Conservation (phyloP, 108 stramenopile genomes). For the Mayamaea pseudoterrestris region DNA sequence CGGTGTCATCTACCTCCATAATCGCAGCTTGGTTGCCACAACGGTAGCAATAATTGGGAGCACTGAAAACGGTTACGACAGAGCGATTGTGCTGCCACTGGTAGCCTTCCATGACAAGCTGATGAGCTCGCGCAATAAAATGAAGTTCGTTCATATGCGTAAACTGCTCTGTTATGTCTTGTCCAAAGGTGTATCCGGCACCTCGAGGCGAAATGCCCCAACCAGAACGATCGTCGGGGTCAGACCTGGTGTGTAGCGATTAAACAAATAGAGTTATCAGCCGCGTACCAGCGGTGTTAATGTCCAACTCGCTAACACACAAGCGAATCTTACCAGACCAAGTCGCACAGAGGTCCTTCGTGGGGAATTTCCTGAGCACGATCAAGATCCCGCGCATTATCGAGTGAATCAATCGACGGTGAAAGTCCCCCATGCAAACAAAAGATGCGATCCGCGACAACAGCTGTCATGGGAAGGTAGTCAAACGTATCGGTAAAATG, state of each 20-base stretch:
- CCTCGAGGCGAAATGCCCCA: slow-evolving; percentile 96
- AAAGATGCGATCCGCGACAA: slow-evolving; percentile 93
- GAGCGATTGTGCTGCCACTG: slow-evolving; percentile 94
- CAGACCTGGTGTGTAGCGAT: too few relatives aligned
- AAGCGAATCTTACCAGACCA: slow-evolving; percentile 97
- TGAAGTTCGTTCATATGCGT: slow-evolving; percentile 82
- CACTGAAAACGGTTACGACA: slow-evolving; percentile 95
- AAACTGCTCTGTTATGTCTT: slow-evolving; percentile 81
- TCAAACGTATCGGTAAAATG: slow-evolving; percentile 95
- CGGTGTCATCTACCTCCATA: slow-evolving; percentile 92
- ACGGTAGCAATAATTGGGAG: slow-evolving; percentile 99
- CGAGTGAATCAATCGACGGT: slow-evolving; percentile 89
- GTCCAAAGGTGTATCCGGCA: slow-evolving; percentile 94
- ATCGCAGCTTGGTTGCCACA: slow-evolving; percentile 99
- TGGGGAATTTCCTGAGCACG: slow-evolving; percentile 96
- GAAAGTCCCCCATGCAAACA: slow-evolving; percentile 94
- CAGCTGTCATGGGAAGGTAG: slow-evolving; percentile 90
- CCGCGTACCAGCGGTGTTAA: too few relatives aligned
- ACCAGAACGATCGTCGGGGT: too few relatives aligned
- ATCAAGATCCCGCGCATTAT: slow-evolving; percentile 92
- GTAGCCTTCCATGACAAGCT: slow-evolving; percentile 94
- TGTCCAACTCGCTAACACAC: too few relatives aligned
- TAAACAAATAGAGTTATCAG: too few relatives aligned
- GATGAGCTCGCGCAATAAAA: slow-evolving; percentile 82
- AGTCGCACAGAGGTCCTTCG: slow-evolving; percentile 97